Percentiles rank a stretch among this genome's conserved stretches.
phyloP scores from a whole-genome alignment of 768 basidiomycete genomes.

The Neoboletus brunneissimus region DNA sequence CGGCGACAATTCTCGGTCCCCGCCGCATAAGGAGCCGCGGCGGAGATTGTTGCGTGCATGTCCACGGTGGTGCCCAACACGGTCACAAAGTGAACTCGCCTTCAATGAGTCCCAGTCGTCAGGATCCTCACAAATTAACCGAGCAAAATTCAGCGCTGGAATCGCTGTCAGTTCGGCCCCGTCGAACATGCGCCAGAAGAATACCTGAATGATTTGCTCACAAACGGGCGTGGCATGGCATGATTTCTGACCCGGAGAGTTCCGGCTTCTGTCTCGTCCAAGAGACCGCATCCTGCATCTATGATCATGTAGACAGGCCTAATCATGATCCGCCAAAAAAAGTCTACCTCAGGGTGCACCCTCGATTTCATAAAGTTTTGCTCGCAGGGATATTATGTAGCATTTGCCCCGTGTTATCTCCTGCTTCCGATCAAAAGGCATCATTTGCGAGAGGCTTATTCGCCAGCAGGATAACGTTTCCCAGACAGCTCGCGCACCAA shows the following conservation, averaged over 20 bases:
- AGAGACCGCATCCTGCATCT: slow-evolving; percentile 10
- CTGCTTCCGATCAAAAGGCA: slow-evolving; percentile 26
- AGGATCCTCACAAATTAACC: slow-evolving; percentile 11
- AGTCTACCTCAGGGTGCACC: slow-evolving; percentile 32
- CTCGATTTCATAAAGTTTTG: slow-evolving; percentile 25
- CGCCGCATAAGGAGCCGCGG: slow-evolving; percentile 19
- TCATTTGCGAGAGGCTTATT: slow-evolving; percentile 10
- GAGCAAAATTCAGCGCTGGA: not conserved
- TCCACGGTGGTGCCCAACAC: not conserved
- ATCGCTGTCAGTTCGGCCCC: slow-evolving; percentile 22
- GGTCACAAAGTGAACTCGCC: slow-evolving; percentile 6
- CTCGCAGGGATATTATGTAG: slow-evolving; percentile 33
- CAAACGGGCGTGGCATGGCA: slow-evolving; percentile 1
- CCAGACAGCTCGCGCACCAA: slow-evolving; percentile 12
- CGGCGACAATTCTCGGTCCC: slow-evolving; percentile 7
- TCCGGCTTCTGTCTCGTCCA: slow-evolving; percentile 19
- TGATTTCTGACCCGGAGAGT: slow-evolving; percentile 25
- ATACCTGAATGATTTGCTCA: not conserved
- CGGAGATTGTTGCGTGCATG: slow-evolving; percentile 31
- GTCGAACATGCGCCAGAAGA: slow-evolving; percentile 5
- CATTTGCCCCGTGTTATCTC: slow-evolving; percentile 17
- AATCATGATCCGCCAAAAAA: slow-evolving; percentile 15
- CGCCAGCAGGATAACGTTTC: slow-evolving; percentile 21
- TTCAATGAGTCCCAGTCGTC: not conserved
- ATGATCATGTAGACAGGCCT: slow-evolving; percentile 4